phyloP scores from a whole-genome alignment of 306 rosid species.

The Alnus rubra region DNA sequence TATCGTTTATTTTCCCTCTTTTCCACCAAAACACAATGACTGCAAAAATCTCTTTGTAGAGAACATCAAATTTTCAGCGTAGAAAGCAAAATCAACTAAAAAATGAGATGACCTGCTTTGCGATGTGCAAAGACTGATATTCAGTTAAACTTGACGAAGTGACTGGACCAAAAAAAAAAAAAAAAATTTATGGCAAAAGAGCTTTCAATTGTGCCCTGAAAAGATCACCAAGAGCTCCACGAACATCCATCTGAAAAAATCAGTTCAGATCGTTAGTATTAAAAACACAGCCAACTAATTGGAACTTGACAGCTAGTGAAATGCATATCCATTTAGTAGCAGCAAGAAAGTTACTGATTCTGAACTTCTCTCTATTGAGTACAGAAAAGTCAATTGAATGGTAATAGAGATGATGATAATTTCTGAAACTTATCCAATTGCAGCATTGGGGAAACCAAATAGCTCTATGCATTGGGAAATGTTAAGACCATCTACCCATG shows the following conservation, averaged over 20 bases:
- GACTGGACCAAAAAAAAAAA: neutral
- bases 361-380: neutral
- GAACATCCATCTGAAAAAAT: conserved; percentile 85
- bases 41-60: neutral
- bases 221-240: conserved; percentile 93
- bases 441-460: neutral
- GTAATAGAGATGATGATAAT: neutral
- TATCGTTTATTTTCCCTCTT: neutral
- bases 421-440: neutral
- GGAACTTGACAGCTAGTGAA: neutral
- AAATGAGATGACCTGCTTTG: neutral
- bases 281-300: neutral
- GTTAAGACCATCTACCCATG: neutral
- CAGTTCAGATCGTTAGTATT: conserved; percentile 30
- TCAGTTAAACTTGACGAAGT: conserved; percentile 2
- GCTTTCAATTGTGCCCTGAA: conserved; percentile 89
- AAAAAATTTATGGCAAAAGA: conserved; percentile 57
- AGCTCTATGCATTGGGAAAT: neutral
- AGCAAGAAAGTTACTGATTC: neutral
- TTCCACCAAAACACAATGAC: neutral
- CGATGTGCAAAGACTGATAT: neutral
- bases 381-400: neutral
- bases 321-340: neutral
- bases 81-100: neutral
- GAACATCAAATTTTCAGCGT: neutral